phyloP scores from a whole-genome alignment of 1,284 basidiomycete species.

The Leccinum insigne region DNA sequence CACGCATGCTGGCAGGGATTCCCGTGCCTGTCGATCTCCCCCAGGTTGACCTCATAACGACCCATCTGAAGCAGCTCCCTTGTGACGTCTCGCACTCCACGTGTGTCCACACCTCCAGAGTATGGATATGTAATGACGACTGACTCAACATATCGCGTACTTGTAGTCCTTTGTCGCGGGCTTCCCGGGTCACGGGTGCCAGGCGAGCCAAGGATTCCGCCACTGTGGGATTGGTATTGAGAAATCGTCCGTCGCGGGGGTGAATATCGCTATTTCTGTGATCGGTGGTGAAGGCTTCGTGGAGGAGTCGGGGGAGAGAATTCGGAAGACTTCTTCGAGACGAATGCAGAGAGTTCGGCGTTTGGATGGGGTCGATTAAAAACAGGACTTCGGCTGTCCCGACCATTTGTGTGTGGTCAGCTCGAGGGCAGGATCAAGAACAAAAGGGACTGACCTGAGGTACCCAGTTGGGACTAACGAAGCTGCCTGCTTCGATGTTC shows the following conservation, averaged over 20 bases:
- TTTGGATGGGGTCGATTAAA: slow-evolving; percentile 52
- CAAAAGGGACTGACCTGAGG: slow-evolving; percentile 65
- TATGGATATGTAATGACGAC: slow-evolving; percentile 88
- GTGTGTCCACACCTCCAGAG: slow-evolving; percentile 73
- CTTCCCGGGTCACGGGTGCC: slow-evolving; percentile 53
- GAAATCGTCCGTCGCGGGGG: slow-evolving; percentile 79
- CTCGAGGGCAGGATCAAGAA: neutral
- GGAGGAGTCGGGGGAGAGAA: slow-evolving; percentile 8
- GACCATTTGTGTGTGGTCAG: slow-evolving; percentile 66
- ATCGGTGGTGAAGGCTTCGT: slow-evolving; percentile 33
- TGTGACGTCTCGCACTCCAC: slow-evolving; percentile 69
- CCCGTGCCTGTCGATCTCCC: slow-evolving; percentile 86
- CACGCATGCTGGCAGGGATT: slow-evolving; percentile 58
- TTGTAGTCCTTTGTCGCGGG: slow-evolving; percentile 47
- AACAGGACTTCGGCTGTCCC: slow-evolving; percentile 76
- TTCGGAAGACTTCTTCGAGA: slow-evolving; percentile 60
- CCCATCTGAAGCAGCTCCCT: slow-evolving; percentile 84
- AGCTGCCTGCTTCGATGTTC: slow-evolving; percentile 87
- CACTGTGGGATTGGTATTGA: slow-evolving; percentile 84
- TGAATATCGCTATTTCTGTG: too few species aligned
- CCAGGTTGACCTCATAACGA: slow-evolving; percentile 61
- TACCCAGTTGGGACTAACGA: slow-evolving; percentile 93
- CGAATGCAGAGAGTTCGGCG: slow-evolving; percentile 79
- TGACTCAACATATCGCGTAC: slow-evolving; percentile 83
- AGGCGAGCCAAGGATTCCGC: slow-evolving; percentile 72